Conservation (phyloP, 164 flowering plant species). For the Litsea cubeba region DNA sequence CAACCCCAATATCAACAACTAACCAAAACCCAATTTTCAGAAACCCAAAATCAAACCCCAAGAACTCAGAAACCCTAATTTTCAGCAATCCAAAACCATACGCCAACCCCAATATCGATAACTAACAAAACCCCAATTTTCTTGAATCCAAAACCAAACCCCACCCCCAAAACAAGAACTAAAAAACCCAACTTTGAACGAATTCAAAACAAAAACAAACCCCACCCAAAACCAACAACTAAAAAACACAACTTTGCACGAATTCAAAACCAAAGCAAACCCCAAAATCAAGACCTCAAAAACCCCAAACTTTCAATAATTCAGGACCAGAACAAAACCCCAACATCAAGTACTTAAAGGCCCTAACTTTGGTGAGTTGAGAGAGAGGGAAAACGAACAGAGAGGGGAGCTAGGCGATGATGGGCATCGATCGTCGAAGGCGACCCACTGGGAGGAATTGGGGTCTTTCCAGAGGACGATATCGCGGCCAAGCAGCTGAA, state of each 20-base stretch:
- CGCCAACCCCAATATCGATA: neutral
- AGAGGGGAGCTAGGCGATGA: constrained; percentile 91
- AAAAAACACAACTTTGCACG: too few relatives aligned
- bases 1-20: neutral
- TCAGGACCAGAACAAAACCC: neutral
- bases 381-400: constrained; percentile 34
- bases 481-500: constrained; percentile 89
- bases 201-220: too few relatives aligned
- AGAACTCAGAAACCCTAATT: neutral
- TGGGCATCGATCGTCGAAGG: constrained; percentile 92
- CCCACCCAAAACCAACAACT: neutral
- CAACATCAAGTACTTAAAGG: neutral
- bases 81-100: neutral
- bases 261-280: neutral
- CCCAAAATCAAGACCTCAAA: neutral
- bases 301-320: too few relatives aligned
- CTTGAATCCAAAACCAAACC: neutral
- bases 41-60: neutral
- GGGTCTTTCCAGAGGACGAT: constrained; percentile 80
- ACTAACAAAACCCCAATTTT: neutral
- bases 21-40: neutral
- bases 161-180: neutral
- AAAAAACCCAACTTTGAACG: neutral
- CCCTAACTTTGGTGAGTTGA: too few relatives aligned
- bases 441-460: constrained; percentile 61